Evolutionary conservation across 345 rosid genomes (phyloP).

Genomic region (Linum usitatissimum): DNA sequence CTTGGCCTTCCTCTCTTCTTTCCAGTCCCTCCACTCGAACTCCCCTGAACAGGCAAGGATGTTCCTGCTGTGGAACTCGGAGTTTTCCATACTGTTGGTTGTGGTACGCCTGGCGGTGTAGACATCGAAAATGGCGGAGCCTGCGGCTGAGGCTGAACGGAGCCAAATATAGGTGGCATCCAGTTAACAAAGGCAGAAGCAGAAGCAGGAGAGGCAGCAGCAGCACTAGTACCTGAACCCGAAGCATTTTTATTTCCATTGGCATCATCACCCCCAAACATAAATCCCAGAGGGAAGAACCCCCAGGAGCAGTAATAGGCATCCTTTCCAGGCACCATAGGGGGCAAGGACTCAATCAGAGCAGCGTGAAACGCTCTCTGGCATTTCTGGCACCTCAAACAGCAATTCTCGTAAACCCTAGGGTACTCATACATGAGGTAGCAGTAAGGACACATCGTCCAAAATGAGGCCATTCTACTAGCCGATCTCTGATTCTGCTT

Average conservation of each 20-base stretch:
- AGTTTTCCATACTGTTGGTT: constrained; percentile 12
- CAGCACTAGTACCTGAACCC: neutral
- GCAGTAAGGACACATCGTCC: constrained; percentile 94
- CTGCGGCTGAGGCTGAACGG: neutral
- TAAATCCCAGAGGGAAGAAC: constrained; percentile 65
- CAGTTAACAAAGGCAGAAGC: constrained; percentile 36
- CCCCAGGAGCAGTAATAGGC: constrained; percentile 87
- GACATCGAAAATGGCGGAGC: constrained; percentile 1
- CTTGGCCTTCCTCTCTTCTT: constrained; percentile 82
- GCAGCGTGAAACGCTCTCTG: constrained; percentile 67
- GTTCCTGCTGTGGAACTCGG: neutral
- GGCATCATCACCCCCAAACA: constrained; percentile 21
- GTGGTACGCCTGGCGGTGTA: neutral
- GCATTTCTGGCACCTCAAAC: constrained; percentile 69
- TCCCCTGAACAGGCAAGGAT: constrained; percentile 4
- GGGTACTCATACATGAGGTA: constrained; percentile 70
- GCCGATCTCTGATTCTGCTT: constrained; percentile 13
- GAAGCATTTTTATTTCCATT: constrained; percentile 15
- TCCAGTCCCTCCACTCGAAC: constrained; percentile 8
- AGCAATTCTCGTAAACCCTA: constrained; percentile 62
- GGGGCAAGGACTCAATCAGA: constrained; percentile 47
- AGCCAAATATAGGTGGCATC: constrained; percentile 39
- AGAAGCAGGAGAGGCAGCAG: neutral
- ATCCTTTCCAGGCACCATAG: constrained; percentile 65
- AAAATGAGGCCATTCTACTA: constrained; percentile 46